These are phyloP conservation scores for Acrocalymma vagum DNA, from an alignment of 2,329 filamentous ascomycete species.

Conservation along the genomic window DNA sequence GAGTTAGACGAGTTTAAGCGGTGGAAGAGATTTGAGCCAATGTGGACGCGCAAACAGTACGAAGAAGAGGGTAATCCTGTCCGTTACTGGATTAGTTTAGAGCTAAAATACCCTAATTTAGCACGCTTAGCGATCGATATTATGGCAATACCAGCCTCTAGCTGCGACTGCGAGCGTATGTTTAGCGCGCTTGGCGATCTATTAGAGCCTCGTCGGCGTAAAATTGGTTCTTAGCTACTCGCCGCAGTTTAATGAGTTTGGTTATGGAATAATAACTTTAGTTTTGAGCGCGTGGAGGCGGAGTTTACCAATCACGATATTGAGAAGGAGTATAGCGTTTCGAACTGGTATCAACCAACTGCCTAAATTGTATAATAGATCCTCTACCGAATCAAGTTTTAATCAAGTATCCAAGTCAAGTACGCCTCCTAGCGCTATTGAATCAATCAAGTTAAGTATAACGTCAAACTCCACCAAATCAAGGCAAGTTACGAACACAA, in stretches of 20 bases:
- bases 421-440: too few relatives aligned
- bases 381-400: too few relatives aligned
- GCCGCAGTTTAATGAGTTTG: slow-evolving; percentile 3
- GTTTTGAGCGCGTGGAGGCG: too few relatives aligned
- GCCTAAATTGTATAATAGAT: too few relatives aligned
- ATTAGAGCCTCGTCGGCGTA: slow-evolving; percentile 1
- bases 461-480: too few relatives aligned
- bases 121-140: slow-evolving; percentile 1
- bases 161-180: slow-evolving; percentile 6
- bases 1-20: slow-evolving; percentile 8
- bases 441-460: too few relatives aligned
- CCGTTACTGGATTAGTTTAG: slow-evolving; percentile 4
- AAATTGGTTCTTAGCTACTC: slow-evolving; percentile 3
- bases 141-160: slow-evolving; percentile 2
- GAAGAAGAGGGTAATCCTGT: slow-evolving; percentile 5
- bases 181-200: too few relatives aligned
- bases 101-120: slow-evolving; percentile 4
- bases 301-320: too few relatives aligned
- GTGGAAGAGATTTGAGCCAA: slow-evolving; percentile 7
- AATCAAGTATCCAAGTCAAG: too few relatives aligned
- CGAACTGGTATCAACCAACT: too few relatives aligned
- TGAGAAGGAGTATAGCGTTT: too few relatives aligned
- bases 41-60: slow-evolving; percentile 7
- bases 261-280: too few relatives aligned
- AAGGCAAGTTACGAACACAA: slow-evolving; percentile 3